Conservation (phyloP, 2,329 filamentous ascomycete genomes). For the Aspergillus niger region DNA sequence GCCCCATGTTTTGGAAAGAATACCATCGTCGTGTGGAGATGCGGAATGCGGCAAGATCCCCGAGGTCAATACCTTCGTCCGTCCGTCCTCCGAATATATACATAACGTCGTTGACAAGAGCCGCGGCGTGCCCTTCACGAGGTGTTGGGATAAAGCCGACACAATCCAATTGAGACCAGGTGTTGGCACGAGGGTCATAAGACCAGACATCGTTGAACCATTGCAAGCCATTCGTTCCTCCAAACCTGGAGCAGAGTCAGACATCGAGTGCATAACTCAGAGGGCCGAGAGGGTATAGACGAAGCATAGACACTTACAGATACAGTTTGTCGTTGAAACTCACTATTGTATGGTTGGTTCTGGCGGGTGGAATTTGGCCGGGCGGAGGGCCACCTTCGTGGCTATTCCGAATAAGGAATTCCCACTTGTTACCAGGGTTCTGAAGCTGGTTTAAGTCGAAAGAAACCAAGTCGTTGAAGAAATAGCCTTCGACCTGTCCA, state of each 20-base stretch:
- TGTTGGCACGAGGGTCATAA: conserved; percentile 80
- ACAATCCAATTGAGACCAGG: conserved; percentile 87
- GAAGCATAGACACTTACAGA: conserved; percentile 61
- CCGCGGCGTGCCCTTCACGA: conserved; percentile 90
- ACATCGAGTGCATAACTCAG: not conserved
- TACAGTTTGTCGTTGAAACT: conserved; percentile 93
- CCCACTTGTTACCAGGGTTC: conserved; percentile 88
- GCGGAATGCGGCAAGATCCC: conserved; percentile 84
- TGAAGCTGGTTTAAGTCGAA: conserved; percentile 96
- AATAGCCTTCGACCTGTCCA: conserved; percentile 93
- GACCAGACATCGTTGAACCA: conserved; percentile 99
- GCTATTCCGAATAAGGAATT: conserved; percentile 79
- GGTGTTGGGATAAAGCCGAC: conserved; percentile 96
- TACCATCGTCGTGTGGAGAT: conserved; percentile 91
- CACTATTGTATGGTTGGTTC: conserved; percentile 92
- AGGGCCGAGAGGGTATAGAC: not conserved
- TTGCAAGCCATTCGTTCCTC: conserved; percentile 89
- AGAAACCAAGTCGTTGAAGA: conserved; percentile 95
- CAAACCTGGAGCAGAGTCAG: conserved; percentile 65
- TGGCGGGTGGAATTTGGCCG: conserved; percentile 75
- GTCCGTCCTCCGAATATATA: conserved; percentile 97
- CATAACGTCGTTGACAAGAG: conserved; percentile 96
- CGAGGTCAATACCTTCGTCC: conserved; percentile 87
- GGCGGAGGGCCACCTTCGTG: conserved; percentile 59
- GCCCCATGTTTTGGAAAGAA: conserved; percentile 99